A percentile compares a stretch with the other conserved stretches of the same genome.
Conservation (phyloP, 1,284 basidiomycete species). For the Trametes polyzona region DNA sequence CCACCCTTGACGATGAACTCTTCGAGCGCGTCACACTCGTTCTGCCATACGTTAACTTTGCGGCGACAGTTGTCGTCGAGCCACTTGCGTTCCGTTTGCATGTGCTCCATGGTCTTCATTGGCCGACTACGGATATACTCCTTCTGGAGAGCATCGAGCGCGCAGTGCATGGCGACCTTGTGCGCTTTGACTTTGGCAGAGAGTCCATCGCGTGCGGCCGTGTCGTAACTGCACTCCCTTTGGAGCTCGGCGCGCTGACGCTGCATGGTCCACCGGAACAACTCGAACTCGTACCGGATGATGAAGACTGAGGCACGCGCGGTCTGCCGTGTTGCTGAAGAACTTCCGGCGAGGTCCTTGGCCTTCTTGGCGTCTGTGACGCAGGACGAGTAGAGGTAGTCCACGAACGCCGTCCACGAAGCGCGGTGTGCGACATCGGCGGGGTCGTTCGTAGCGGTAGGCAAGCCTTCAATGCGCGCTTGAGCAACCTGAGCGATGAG, state of each 20-base stretch:
- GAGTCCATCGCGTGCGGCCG: conserved; percentile 22
- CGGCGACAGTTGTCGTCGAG: conserved; percentile 38
- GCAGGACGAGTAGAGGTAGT: conserved; percentile 48
- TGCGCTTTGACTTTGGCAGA: conserved; percentile 13
- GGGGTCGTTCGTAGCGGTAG: background rate
- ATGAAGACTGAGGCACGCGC: conserved; percentile 41
- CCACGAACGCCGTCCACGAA: conserved; percentile 42
- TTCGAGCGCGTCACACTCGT: conserved; percentile 34
- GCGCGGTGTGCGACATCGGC: conserved; percentile 14
- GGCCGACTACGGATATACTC: conserved; percentile 20
- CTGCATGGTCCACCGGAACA: conserved; percentile 40
- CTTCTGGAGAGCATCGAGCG: background rate
- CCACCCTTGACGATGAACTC: conserved; percentile 37
- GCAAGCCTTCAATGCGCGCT: conserved; percentile 26
- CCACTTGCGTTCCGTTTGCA: conserved; percentile 39
- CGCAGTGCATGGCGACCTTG: conserved; percentile 9
- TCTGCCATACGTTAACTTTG: conserved; percentile 40
- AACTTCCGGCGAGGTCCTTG: conserved; percentile 39
- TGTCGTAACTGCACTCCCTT: background rate
- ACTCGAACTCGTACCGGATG: conserved; percentile 42
- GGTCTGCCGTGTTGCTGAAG: conserved; percentile 39
- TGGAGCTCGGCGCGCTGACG: conserved; percentile 11
- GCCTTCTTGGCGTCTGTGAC: conserved; percentile 46
- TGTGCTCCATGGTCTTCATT: conserved; percentile 20
- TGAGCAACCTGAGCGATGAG: conserved; percentile 38